These are phyloP conservation scores for Cutaneotrichosporon cavernicola DNA, from an alignment of 1,284 basidiomycete genomes.

Conservation along the genomic window DNA sequence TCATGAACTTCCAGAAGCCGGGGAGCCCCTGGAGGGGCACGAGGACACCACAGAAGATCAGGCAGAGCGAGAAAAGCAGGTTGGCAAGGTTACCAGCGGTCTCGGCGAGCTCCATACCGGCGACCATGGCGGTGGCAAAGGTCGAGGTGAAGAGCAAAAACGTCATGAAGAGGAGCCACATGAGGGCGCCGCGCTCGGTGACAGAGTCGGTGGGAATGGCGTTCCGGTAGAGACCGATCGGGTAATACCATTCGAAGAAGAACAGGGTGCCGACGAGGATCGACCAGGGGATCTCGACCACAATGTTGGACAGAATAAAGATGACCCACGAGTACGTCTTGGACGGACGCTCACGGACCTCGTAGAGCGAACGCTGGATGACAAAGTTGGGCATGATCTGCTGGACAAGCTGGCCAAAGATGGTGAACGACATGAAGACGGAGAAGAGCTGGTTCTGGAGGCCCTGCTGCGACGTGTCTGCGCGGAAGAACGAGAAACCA, in stretches of 20 bases:
- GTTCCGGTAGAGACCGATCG: slow-evolving; percentile 52
- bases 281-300: slow-evolving; percentile 52
- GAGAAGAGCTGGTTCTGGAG: slow-evolving; percentile 75
- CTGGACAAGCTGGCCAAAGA: slow-evolving; percentile 54
- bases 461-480: slow-evolving; percentile 66
- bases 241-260: slow-evolving; percentile 56
- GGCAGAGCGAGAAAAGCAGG: slow-evolving; percentile 52
- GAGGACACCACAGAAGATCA: slow-evolving; percentile 67
- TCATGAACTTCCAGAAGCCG: slow-evolving; percentile 79
- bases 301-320: slow-evolving; percentile 55
- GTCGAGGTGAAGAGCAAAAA: slow-evolving; percentile 54
- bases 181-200: slow-evolving; percentile 43
- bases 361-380: slow-evolving; percentile 62
- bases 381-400: slow-evolving; percentile 56
- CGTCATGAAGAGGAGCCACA: slow-evolving; percentile 46
- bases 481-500: slow-evolving; percentile 63
- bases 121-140: slow-evolving; percentile 50
- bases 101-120: slow-evolving; percentile 50
- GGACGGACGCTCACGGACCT: slow-evolving; percentile 69
- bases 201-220: slow-evolving; percentile 45
- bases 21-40: slow-evolving; percentile 56
- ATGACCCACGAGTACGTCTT: slow-evolving; percentile 81
- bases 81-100: slow-evolving; percentile 54
- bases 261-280: slow-evolving; percentile 57
- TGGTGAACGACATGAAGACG: slow-evolving; percentile 54